Base-by-base conservation (phyloP, 2,329 filamentous ascomycete species). In the Fusarium miscanthi region DNA sequence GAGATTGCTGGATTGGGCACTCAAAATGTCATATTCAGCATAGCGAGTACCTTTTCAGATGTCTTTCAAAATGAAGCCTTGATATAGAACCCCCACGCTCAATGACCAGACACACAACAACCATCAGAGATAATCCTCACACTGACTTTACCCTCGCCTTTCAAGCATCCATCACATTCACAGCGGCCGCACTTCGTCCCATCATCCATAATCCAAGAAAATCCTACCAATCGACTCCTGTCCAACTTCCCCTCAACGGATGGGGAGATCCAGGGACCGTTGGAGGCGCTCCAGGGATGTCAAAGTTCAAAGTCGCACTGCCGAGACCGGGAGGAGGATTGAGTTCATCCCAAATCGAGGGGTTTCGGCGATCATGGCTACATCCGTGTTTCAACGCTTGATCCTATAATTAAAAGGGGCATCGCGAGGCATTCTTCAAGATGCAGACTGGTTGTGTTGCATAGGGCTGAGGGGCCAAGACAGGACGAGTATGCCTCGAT, bases 231-330 rank as follows among this genome's bases (percentile, higher is more conserved):
- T n/a, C 40, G 38, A 54, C n/a, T 53, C 16, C 31, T 23, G 19
- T 13, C 10, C n/a, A 27, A 42, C 31, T 48, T 30, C 19, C 38
- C 41, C 40, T 49, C 48, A 27, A 27, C 42, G 11, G 42, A 30
- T 25, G 46, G 48, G 37, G 63, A 67, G 65, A 67, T 68, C 30
- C 41, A 61, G n/a, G 63, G 53, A 40, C 48, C 41, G 11, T 53
- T 53, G 35, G 40, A 67, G 46, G 33, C 41, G 37, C 41, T 23
- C 8, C 21, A 62, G 31, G 65, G 63, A 35, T 68, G 31, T n/a
- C 41, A 30, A 43, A 38, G 64, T 23, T 35, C 41, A 35, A 37
- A 27, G 63, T 37, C 46, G 31, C 37, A 49, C 49, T 68, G 48
- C 63, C 33, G 63, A 45, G 31, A 42, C 21, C 14, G 38, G 27